Evolutionary conservation across 768 basidiomycete species (phyloP).

Genomic region (Tylopilus vinaceipallidus): DNA sequence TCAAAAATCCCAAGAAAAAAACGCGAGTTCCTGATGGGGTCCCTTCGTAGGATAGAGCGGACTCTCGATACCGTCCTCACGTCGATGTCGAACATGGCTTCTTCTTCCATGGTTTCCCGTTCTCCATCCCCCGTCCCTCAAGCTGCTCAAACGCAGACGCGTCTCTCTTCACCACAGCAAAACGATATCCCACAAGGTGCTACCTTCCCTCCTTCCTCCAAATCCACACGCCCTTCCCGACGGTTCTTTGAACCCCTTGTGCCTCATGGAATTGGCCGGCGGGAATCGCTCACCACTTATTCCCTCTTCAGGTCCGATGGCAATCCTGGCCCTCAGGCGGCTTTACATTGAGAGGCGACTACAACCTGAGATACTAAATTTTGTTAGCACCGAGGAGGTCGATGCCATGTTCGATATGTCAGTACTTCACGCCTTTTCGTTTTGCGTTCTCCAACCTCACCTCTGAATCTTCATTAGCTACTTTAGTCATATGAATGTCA

Average conservation of each 20-base stretch:
- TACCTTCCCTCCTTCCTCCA: slow-evolving; percentile 49
- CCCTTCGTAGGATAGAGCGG: slow-evolving; percentile 86
- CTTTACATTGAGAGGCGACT: slow-evolving; percentile 86
- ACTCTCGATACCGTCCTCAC: slow-evolving; percentile 90
- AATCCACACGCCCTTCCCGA: slow-evolving; percentile 91
- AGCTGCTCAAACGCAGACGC: slow-evolving; percentile 49
- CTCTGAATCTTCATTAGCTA: slow-evolving; percentile 42
- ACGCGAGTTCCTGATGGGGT: slow-evolving; percentile 77
- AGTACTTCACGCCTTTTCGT: slow-evolving; percentile 29
- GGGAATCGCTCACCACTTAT: slow-evolving; percentile 53
- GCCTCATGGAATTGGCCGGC: slow-evolving; percentile 84
- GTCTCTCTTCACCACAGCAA: slow-evolving; percentile 51
- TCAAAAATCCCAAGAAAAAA: slow-evolving; percentile 56
- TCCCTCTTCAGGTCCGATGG: slow-evolving; percentile 69
- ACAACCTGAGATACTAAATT: slow-evolving; percentile 91
- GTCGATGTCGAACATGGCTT: slow-evolving; percentile 76
- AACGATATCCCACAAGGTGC: slow-evolving; percentile 23
- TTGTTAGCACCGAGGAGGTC: slow-evolving; percentile 86
- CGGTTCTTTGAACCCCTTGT: slow-evolving; percentile 88
- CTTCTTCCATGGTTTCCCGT: slow-evolving; percentile 79
- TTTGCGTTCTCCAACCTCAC: slow-evolving; percentile 2
- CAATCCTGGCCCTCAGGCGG: slow-evolving; percentile 77
- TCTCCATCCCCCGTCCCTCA: slow-evolving; percentile 70
- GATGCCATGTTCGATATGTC: slow-evolving; percentile 89
- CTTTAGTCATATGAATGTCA: slow-evolving; percentile 73